These are phyloP conservation scores for Fusarium graminum DNA, from an alignment of 2,329 filamentous ascomycete species.

Conservation along the genomic window DNA sequence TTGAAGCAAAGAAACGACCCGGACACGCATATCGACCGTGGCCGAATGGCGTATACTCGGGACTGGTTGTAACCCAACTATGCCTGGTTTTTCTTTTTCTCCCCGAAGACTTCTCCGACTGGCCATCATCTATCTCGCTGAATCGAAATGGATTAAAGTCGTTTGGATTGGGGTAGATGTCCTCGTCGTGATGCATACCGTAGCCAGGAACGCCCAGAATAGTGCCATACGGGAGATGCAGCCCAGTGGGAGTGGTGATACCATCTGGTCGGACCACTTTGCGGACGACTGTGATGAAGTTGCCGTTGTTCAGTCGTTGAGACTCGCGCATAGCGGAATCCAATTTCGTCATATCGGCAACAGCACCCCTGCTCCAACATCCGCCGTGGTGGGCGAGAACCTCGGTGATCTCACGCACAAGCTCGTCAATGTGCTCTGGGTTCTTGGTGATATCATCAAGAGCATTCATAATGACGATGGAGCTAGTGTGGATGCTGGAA, in stretches of 20 bases:
- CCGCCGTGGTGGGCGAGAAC: slow-evolving; percentile 3
- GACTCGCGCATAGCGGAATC: slow-evolving; percentile 7
- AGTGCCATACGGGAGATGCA: slow-evolving; percentile 4
- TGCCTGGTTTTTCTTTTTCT: slow-evolving; percentile 2
- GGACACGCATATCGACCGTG: slow-evolving; percentile 5
- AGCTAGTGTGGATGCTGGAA: slow-evolving; percentile 7
- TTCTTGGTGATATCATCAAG: slow-evolving; percentile 3
- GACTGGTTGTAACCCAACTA: slow-evolving; percentile 5
- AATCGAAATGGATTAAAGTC: slow-evolving; percentile 2
- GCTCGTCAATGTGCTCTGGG: not conserved
- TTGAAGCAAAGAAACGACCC: slow-evolving; percentile 7
- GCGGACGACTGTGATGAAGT: slow-evolving; percentile 1
- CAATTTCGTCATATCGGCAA: slow-evolving; percentile 5
- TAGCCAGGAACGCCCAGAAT: slow-evolving; percentile 3
- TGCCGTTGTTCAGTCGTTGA: slow-evolving; percentile 6
- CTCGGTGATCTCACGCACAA: not conserved
- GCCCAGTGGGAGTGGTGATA: slow-evolving; percentile 1
- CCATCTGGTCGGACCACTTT: slow-evolving; percentile 4
- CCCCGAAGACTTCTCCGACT: slow-evolving; percentile 2
- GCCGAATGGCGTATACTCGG: slow-evolving; percentile 6
- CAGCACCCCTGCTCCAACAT: not conserved
- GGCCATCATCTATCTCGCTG: not conserved
- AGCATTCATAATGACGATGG: slow-evolving; percentile 6
- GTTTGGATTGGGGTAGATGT: slow-evolving; percentile 2
- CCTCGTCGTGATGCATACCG: slow-evolving; percentile 2